Evolutionary conservation across 2,329 filamentous ascomycete species (phyloP).

Genomic region (Delphinella strobiligena): DNA sequence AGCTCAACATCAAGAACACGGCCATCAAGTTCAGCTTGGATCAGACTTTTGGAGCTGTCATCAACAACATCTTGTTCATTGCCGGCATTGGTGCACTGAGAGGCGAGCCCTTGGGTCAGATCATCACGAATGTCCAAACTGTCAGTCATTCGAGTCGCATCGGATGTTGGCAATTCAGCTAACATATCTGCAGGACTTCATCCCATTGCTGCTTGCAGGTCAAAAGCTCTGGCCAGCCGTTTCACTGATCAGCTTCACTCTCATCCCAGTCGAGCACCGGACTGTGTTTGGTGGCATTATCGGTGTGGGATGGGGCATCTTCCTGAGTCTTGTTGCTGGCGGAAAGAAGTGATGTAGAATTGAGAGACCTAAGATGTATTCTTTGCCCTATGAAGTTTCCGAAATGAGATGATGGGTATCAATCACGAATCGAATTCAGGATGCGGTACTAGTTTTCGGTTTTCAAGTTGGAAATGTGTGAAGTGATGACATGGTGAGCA

Average conservation of each 20-base stretch:
- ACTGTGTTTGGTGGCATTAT: conserved; percentile 61
- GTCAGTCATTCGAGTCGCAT: background rate
- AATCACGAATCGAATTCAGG: too few species aligned
- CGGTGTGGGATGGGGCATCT: conserved; percentile 63
- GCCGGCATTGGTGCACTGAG: conserved; percentile 47
- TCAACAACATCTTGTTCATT: conserved; percentile 56
- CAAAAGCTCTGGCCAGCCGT: conserved; percentile 63
- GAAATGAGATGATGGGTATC: too few species aligned
- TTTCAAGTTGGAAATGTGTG: too few species aligned
- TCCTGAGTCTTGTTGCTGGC: conserved; percentile 46
- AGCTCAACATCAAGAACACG: conserved; percentile 49
- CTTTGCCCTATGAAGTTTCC: too few species aligned
- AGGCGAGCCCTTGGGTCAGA: conserved; percentile 13
- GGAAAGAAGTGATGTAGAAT: conserved; percentile 5
- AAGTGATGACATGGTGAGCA: too few species aligned
- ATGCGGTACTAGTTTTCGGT: too few species aligned
- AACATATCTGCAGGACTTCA: conserved; percentile 21
- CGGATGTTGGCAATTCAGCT: conserved; percentile 8
- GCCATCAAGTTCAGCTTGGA: conserved; percentile 56
- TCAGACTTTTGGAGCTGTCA: conserved; percentile 51
- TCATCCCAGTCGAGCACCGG: conserved; percentile 59
- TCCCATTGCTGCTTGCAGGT: conserved; percentile 52
- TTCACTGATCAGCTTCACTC: conserved; percentile 56
- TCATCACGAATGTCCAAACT: conserved; percentile 4
- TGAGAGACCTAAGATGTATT: too few species aligned